Conservation (phyloP, 140 eudicot genomes). For the Flaveria floridana region DNA sequence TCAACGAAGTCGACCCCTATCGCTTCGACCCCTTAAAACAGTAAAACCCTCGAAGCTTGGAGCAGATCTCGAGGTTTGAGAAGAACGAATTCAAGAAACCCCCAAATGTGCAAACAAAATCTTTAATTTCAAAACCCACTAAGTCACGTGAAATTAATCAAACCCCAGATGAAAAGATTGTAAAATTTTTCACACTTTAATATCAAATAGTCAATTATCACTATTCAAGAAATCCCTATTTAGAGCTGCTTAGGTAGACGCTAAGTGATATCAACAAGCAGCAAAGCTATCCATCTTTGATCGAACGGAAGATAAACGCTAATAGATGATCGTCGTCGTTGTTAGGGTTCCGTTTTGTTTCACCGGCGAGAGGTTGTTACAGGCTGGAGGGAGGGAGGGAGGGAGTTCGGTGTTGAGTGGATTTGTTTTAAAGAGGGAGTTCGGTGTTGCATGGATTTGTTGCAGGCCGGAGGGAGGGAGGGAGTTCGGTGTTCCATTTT, state of each 20-base stretch:
- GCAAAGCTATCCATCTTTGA: neutral
- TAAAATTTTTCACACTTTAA: neutral
- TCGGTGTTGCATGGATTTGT: too few relatives aligned
- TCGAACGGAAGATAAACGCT: neutral
- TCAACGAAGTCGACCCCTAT: too few relatives aligned
- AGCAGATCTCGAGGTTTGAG: too few relatives aligned
- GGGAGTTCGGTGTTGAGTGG: constrained; percentile 35
- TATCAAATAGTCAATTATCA: neutral
- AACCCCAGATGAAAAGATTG: too few relatives aligned
- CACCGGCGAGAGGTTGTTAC: constrained; percentile 34
- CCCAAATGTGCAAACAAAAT: too few relatives aligned
- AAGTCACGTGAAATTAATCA: too few relatives aligned
- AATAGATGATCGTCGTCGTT: constrained; percentile 29
- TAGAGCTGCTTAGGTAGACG: neutral
- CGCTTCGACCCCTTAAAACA: too few relatives aligned
- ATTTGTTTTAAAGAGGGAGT: neutral
- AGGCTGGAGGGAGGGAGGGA: constrained; percentile 14
- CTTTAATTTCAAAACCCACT: too few relatives aligned
- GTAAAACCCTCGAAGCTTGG: too few relatives aligned
- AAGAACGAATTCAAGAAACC: too few relatives aligned
- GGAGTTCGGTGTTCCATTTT: too few relatives aligned
- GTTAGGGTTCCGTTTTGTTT: constrained; percentile 35
- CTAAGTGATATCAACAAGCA: constrained; percentile 11
- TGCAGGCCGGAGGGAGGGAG: too few relatives aligned
- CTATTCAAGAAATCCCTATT: constrained; percentile 7